Conservation (phyloP, 306 rosid genomes). For the Coriaria nepalensis region DNA sequence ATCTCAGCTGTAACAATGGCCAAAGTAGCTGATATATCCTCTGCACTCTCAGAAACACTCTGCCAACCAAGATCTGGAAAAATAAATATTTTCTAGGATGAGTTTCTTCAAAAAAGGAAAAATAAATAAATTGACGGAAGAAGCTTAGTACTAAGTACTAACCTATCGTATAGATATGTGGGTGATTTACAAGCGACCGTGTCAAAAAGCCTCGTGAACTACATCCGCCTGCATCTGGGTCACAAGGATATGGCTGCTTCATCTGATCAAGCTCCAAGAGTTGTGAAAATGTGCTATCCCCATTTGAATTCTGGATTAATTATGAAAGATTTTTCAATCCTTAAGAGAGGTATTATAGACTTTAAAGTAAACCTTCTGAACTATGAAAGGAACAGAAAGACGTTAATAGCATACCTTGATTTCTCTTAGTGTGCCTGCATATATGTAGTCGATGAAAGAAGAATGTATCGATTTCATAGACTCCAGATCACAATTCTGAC, state of each 20-base stretch:
- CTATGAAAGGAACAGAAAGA: background rate
- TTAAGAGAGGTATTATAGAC: no score
- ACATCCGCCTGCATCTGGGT: background rate
- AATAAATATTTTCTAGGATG: background rate
- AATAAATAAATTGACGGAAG: background rate
- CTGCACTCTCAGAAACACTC: background rate
- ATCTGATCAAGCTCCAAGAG: background rate
- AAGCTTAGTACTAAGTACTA: background rate
- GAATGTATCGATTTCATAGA: no score
- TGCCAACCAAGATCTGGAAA: conserved; percentile 3
- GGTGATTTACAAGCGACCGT: background rate
- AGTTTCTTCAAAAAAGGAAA: background rate
- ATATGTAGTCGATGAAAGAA: no score
- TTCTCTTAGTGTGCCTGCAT: no score
- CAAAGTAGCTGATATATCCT: conserved; percentile 1
- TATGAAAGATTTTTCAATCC: no score
- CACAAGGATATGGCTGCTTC: background rate
- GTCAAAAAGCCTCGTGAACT: background rate
- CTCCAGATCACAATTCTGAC: no score
- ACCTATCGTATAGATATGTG: background rate
- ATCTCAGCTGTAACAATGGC: background rate
- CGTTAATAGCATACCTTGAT: background rate
- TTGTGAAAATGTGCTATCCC: background rate
- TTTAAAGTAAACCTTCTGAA: no score
- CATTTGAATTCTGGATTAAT: background rate